Evolutionary conservation across 305 asterid species (phyloP).

Genomic region (Rubia peregrina): DNA sequence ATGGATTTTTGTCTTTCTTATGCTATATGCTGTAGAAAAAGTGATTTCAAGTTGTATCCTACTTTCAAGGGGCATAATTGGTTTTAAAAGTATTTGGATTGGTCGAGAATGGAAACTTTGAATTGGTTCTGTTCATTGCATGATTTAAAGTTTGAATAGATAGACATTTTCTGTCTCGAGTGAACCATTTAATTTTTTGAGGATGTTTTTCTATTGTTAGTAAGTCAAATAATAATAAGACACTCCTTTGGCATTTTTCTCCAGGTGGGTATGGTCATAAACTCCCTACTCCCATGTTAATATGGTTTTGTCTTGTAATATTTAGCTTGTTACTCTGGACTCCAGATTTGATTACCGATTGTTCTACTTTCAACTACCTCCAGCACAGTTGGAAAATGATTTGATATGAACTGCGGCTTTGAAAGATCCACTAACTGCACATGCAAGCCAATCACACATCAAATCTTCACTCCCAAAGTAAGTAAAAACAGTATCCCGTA

Average conservation of each 20-base stretch:
- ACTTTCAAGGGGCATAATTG: not conserved
- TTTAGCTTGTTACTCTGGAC: too few species aligned
- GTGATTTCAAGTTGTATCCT: too few species aligned
- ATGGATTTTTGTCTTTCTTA: too few species aligned
- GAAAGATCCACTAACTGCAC: constrained; percentile 71
- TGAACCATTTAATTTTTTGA: not conserved
- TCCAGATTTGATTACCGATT: not conserved
- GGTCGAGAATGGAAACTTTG: not conserved
- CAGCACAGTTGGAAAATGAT: constrained; percentile 86
- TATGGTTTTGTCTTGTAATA: not conserved
- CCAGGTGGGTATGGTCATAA: constrained; percentile 48
- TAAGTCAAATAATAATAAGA: not conserved
- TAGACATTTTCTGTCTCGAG: not conserved
- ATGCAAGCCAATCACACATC: constrained; percentile 79
- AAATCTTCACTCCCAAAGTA: constrained; percentile 88
- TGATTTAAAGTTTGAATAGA: not conserved
- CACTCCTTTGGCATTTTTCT: constrained; percentile 84
- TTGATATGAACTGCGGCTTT: constrained; percentile 66
- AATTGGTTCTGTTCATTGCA: not conserved
- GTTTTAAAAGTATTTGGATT: not conserved
- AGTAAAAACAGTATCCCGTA: not conserved
- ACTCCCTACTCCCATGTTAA: not conserved
- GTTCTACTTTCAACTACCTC: constrained; percentile 62
- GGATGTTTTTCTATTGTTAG: not conserved
- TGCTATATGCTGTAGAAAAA: too few species aligned